Base-by-base conservation (phyloP, 2,329 filamentous ascomycete genomes). In the Aspergillus pseudoterreus region DNA sequence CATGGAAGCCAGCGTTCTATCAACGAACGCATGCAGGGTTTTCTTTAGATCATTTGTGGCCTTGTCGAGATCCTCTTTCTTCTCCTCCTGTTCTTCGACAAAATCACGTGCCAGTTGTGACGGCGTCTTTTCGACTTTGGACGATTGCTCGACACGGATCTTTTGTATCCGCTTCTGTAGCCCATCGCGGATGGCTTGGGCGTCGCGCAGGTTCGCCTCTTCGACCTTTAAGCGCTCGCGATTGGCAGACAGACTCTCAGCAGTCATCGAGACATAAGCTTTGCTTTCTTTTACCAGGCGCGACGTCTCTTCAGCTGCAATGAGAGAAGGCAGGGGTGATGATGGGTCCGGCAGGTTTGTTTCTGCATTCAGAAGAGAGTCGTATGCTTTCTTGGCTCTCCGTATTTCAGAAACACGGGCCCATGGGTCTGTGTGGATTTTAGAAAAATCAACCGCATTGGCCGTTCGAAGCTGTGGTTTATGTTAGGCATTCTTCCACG, bases 1-100 rank as follows among this genome's bases (percentile, higher is more conserved):
- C 83, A 92, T 88, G 3, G 81, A 72, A 1, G 87, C 87, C 1
- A 95, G 78, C 38, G 83, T 80, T 41, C 82, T 74, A 55, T 88
- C 82, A 51, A 92, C 85, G 63, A 95, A 95, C 14, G 73, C 74
- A 56, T 86, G 82, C 50, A 95, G 78, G 0, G 82, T 78, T 51
- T 78, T 80, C 50, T 87, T 80, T 14, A 94, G 74, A 39, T 73
- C 76, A 1, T 76, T 74, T 1, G 84, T 86, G 57, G 86, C 81
- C 47, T 68, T 74, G 51, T 86, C 81, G 61, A 90, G 86, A 38
- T 71, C 66, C 45, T 74, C 75, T 63, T 83, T 85, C 62, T 82
- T 82, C 43, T 75, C 70, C 57, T 77, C 78, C 56, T 90, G 78
- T 54, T 83, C 78, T 6, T 74, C 73, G n/a, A 89, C 75, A 42